Percentiles rank a stretch among this genome's conserved stretches.
phyloP scores from a whole-genome alignment of 805 yeast species.

The Candida tibetensis region DNA sequence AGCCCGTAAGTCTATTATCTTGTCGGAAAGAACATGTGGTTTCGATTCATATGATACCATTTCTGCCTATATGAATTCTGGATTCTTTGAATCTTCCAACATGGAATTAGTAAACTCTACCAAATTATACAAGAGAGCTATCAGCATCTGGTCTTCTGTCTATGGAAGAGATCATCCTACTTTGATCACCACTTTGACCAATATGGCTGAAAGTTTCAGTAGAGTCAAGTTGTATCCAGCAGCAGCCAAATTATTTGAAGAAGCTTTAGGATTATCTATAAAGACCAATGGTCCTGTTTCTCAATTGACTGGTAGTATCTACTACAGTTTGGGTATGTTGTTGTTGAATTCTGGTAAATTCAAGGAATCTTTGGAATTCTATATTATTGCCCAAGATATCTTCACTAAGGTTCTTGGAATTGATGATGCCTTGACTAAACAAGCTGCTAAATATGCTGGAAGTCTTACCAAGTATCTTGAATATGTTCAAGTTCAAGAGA shows the following conservation, averaged over 20 bases:
- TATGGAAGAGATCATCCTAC: conserved; percentile 70
- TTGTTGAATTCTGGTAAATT: conserved; percentile 52
- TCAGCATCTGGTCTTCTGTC: conserved; percentile 56
- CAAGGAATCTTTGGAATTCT: conserved; percentile 54
- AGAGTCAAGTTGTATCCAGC: conserved; percentile 45
- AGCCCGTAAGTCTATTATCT: conserved; percentile 65
- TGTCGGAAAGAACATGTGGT: conserved; percentile 80
- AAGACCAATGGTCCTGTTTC: conserved; percentile 55
- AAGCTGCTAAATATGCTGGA: conserved; percentile 61
- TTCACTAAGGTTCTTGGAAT: conserved; percentile 63
- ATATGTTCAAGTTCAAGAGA: conserved; percentile 36
- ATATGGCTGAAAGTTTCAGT: conserved; percentile 60
- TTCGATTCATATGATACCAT: conserved; percentile 75
- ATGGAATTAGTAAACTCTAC: conserved; percentile 61
- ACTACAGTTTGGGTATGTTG: conserved; percentile 57
- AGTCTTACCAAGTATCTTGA: conserved; percentile 52
- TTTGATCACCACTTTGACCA: conserved; percentile 56
- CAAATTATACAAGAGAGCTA: conserved; percentile 57
- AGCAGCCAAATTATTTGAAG: conserved; percentile 52
- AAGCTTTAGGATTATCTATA: conserved; percentile 51
- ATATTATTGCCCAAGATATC: conserved; percentile 53
- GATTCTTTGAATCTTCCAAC: conserved; percentile 62
- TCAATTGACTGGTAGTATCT: conserved; percentile 60
- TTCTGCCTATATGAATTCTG: conserved; percentile 70
- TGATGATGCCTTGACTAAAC: conserved; percentile 63